Evolutionary conservation across 345 rosid species (phyloP), one percentile per base, ranked within the genome.

Genomic region (Cochlearia excelsa): DNA sequence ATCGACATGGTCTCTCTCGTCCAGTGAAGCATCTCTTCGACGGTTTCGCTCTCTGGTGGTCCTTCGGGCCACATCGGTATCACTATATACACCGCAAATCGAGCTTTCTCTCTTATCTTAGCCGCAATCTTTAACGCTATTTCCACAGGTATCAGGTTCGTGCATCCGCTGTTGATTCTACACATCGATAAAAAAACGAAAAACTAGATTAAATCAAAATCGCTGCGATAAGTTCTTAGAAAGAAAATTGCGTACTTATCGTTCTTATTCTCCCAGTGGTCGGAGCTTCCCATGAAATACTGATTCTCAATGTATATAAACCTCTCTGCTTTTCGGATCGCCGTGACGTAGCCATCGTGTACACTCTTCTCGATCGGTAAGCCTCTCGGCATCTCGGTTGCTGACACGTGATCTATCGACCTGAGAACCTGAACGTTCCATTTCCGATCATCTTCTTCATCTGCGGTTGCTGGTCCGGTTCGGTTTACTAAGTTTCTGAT

Each of bases 21-120:
- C 95, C 96, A 88, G n/a, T 88, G 90, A 77, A 92, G 69, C 58
- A 92, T 92, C 51, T 88, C 98, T 59, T 80, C 82, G 9, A 88
- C 96, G 0, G 90, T 62, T 30, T 88, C 90, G 47, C 96, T 86
- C 30, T 81, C 93, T 0, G 96, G 88, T 29, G 75, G 73, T 23
- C 95, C 96, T 76, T 88, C 98, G 3, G 98, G 95, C 95, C 98
- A 92, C 98, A 92, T 88, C 7, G 98, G 95, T 46, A 92, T 83
- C 77, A 88, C 46, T 30, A 92, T 76, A 57, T 92, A 92, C 40
- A 76, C 88, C 0, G 95, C 78, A 74, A 92, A 88, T 44, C 93
- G 83, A 76, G 88, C 79, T 37, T 57, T 80, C 0, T 75, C 79
- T 23, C 63, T 78, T 31, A 88, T 86, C 74, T 88, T 91, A 31